Conservation (phyloP, 1,284 basidiomycete species). For the Phellinidium pouzarii region DNA sequence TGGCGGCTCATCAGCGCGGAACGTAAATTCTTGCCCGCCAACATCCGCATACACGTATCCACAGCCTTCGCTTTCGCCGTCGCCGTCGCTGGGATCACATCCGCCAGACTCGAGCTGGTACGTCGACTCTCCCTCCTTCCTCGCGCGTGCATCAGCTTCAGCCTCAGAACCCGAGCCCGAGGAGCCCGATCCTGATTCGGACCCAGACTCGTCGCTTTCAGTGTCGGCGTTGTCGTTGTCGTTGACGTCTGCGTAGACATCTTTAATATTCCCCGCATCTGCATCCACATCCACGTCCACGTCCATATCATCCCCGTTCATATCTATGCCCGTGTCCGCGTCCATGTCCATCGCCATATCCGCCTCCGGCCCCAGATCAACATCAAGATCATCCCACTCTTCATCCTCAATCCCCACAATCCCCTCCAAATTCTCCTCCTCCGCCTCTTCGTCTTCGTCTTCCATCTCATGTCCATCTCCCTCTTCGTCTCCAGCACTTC, state of each 20-base stretch:
- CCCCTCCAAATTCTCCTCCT: constrained; percentile 14
- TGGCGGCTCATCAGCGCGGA: background rate
- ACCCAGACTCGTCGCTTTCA: too few species aligned
- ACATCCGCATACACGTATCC: too few species aligned
- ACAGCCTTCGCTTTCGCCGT: too few species aligned
- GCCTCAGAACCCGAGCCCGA: too few species aligned
- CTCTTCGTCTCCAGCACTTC: background rate
- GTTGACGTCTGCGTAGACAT: too few species aligned
- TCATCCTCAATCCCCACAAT: constrained; percentile 13
- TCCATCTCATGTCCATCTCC: constrained; percentile 4
- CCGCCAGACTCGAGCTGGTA: background rate
- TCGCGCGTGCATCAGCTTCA: too few species aligned
- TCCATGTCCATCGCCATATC: background rate
- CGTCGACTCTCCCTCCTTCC: background rate
- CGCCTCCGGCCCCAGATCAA: background rate
- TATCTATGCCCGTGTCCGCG: background rate
- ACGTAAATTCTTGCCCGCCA: constrained; percentile 4
- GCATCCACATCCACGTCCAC: background rate
- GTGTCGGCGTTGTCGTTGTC: too few species aligned
- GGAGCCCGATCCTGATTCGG: too few species aligned
- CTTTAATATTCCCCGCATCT: background rate
- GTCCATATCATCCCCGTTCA: background rate
- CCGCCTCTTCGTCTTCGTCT: constrained; percentile 14
- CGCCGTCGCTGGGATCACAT: background rate
- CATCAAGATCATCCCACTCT: constrained; percentile 2